Base-by-base conservation (phyloP, 129 eudicot species). In the Dittrichia graveolens region DNA sequence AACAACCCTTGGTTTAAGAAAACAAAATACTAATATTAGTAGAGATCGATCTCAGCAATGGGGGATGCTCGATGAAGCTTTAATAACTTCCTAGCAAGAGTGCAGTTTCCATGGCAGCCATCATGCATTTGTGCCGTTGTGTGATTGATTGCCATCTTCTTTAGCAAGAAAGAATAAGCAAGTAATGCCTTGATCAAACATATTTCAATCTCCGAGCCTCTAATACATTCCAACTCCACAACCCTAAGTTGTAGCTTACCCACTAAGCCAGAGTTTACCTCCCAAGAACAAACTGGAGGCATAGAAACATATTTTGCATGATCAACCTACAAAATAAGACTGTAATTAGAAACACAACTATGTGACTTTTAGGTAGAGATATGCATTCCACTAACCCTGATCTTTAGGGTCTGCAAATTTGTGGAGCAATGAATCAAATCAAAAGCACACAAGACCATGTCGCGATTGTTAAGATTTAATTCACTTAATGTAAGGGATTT, bases 51-150 rank as follows among this genome's bases (percentile, higher is more conserved):
- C 13, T 35, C 16, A 38, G 59, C 61, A 0, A 8, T 13, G 0
- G 50, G 58, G 11, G 78, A 61, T 6, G 69, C 78, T 47, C 69
- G 61, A 47, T 43, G 69, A 1, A 64, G 53, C 52, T 64, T 64
- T n/a, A 42, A 64, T 39, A 64, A 43, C 69, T 64, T 43, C 15
- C 0, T 43, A 43, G 69, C 8, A 56, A 56, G 31, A 38, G 3
- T 8, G 4, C 24, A 57, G n/a, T 57, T 5, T 19, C 9, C 39
- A 24, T 24, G 31, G 31, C 31, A 24, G 31, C 31, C 31, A 24
- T 24, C 31, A 24, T 24, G 2, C 31, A 24, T 46, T 46, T 7
- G 54, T 48, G 54, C 16, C 1, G 54, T 6, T 8, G 3, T n/a
- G 35, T 0, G 47, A 35, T 4, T 4, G n/a, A 74, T 74, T 16